phyloP scores from a whole-genome alignment of 2,329 filamentous ascomycete genomes.

The Phyllosticta paracitricarpa region DNA sequence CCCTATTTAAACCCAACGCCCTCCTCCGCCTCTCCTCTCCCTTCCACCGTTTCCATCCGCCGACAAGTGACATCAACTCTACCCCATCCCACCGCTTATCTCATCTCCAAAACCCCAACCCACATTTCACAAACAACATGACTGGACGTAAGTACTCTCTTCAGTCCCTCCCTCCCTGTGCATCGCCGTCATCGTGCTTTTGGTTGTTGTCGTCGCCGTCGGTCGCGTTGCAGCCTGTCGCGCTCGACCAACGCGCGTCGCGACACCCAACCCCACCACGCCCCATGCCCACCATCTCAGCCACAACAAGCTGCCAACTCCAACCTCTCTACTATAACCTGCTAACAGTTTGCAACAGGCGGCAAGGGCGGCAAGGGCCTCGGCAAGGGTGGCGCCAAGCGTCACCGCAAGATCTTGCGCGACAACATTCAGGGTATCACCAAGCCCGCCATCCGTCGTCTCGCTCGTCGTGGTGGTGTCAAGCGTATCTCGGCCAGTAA shows the following conservation, averaged over 20 bases:
- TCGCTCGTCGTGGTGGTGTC: constrained; percentile 97
- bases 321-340: too few relatives aligned
- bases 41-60: constrained; percentile 13
- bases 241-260: constrained; percentile 10
- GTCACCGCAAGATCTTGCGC: constrained; percentile 97
- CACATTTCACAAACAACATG: constrained; percentile 31
- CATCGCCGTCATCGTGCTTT: neutral
- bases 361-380: constrained; percentile 96
- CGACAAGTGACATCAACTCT: constrained; percentile 11
- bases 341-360: constrained; percentile 40
- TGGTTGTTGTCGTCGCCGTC: neutral
- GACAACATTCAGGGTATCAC: constrained; percentile 99
- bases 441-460: constrained; percentile 96
- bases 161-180: constrained; percentile 8
- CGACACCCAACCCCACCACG: constrained; percentile 6
- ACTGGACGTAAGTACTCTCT: constrained; percentile 38
- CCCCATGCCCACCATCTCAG: neutral
- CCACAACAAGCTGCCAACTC: neutral
- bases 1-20: constrained; percentile 23
- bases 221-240: constrained; percentile 11
- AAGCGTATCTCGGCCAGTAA: constrained; percentile 98
- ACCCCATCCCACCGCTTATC: constrained; percentile 14
- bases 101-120: constrained; percentile 10
- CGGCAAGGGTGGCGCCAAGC: constrained; percentile 97
- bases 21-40: constrained; percentile 18